These are phyloP conservation scores for Paramecium biaurelia DNA, from an alignment of 73 alveolate genomes.

Conservation along the genomic window DNA sequence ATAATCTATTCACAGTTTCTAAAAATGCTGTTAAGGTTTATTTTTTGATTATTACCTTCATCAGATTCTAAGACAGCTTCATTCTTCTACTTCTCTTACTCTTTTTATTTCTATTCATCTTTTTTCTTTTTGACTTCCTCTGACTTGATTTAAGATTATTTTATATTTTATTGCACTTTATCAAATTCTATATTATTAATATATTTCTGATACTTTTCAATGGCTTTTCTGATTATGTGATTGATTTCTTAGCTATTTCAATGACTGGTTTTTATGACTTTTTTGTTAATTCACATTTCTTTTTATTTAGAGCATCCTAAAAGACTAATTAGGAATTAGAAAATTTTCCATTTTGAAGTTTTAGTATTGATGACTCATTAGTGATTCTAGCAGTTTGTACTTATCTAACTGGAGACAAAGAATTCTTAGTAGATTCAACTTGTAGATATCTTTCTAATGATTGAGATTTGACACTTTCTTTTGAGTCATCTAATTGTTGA, in stretches of 20 bases:
- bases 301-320: not conserved
- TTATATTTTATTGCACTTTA: not conserved
- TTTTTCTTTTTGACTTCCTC: not conserved
- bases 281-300: not conserved
- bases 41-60: not conserved
- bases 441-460: conserved; percentile 1
- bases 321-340: not conserved
- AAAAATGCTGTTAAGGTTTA: not conserved
- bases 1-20: conserved; percentile 32
- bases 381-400: not conserved
- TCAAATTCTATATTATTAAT: not conserved
- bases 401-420: not conserved
- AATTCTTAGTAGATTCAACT: conserved; percentile 9
- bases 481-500: conserved; percentile 16
- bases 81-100: not conserved
- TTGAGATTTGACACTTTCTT: not conserved
- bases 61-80: not conserved
- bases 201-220: not conserved
- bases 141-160: not conserved
- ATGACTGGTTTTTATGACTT: not conserved
- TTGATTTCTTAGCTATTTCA: not conserved
- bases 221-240: not conserved
- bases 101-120: not conserved
- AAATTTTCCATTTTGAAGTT: conserved; percentile 10
- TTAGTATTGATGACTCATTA: conserved; percentile 18